Conservation (phyloP, 225 moss, liverwort and hornwort species). For the Takakia lepidozioides region DNA sequence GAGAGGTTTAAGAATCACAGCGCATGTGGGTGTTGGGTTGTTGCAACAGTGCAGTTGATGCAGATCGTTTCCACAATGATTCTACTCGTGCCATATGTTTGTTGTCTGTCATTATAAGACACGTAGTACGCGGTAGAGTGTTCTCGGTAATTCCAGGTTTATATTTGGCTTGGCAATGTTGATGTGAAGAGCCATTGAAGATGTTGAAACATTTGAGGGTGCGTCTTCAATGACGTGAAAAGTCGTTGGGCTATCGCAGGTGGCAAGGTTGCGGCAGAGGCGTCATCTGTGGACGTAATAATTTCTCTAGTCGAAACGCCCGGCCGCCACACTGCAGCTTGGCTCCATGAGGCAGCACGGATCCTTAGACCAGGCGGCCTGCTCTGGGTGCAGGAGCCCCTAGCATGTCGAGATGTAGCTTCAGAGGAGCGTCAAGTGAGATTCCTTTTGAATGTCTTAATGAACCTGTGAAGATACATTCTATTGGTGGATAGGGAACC, state of each 20-base stretch:
- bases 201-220: not conserved
- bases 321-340: constrained; percentile 50
- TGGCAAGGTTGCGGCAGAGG: constrained; percentile 37
- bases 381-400: constrained; percentile 62
- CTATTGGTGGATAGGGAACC: no score
- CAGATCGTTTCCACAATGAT: no score
- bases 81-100: no score
- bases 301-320: constrained; percentile 62
- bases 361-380: constrained; percentile 46
- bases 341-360: constrained; percentile 52
- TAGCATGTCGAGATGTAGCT: constrained; percentile 21
- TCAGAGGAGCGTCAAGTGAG: constrained; percentile 37
- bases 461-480: no score
- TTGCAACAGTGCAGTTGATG: no score
- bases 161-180: not conserved
- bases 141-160: not conserved
- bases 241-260: constrained; percentile 12
- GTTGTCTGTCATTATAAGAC: no score
- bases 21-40: no score
- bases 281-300: constrained; percentile 38
- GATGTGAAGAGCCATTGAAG: not conserved
- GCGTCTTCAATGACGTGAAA: not conserved
- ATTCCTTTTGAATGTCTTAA: no score
- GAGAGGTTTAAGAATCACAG: no score
- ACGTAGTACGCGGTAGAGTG: not conserved